phyloP scores from a whole-genome alignment of 805 yeast species.

The Candida sonorensis region DNA sequence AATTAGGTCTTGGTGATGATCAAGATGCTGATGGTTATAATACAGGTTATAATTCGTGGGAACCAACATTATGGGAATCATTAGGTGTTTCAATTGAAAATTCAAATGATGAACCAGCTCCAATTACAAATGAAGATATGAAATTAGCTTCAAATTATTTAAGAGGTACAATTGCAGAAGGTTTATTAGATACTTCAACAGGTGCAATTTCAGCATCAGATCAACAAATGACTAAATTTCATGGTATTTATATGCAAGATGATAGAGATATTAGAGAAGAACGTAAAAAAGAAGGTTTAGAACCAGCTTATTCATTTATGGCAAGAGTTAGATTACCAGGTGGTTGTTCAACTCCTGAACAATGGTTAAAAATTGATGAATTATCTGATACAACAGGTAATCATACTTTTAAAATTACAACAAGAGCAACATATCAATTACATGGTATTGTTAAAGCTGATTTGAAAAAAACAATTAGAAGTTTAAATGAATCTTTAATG shows the following conservation, averaged over 20 bases:
- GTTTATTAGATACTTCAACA: slow-evolving; percentile 70
- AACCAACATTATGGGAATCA: slow-evolving; percentile 76
- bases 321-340: slow-evolving; percentile 94
- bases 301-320: slow-evolving; percentile 97
- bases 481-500: slow-evolving; percentile 83
- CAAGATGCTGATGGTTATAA: slow-evolving; percentile 95
- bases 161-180: slow-evolving; percentile 91
- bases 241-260: slow-evolving; percentile 97
- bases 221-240: slow-evolving; percentile 94
- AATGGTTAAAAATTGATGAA: slow-evolving; percentile 82
- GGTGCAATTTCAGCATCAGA: slow-evolving; percentile 89
- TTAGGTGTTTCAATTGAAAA: slow-evolving; percentile 81
- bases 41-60: slow-evolving; percentile 90
- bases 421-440: slow-evolving; percentile 94
- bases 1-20: slow-evolving; percentile 89
- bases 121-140: slow-evolving; percentile 93
- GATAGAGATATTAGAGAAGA: slow-evolving; percentile 94
- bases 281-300: slow-evolving; percentile 85
- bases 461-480: slow-evolving; percentile 85
- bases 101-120: slow-evolving; percentile 81
- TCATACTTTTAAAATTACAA: slow-evolving; percentile 88
- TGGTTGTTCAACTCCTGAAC: slow-evolving; percentile 79
- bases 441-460: slow-evolving; percentile 92
- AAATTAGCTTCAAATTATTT: slow-evolving; percentile 79
- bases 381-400: slow-evolving; percentile 80